Evolutionary conservation across 306 rosid genomes (phyloP).

Genomic region (Quercus cerris): DNA sequence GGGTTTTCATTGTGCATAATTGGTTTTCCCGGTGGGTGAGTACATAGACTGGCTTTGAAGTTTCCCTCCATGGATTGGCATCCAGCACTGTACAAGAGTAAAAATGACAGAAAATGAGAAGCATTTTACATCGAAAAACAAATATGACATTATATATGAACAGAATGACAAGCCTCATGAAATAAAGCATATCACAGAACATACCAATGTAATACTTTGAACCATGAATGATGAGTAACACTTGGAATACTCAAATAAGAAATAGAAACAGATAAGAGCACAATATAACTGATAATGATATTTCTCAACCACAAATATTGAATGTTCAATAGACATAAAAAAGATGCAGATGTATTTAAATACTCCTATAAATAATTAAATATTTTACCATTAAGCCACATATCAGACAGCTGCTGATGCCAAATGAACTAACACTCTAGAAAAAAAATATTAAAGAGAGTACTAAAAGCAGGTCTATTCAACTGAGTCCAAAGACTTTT

Average conservation of each 20-base stretch:
- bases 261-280: neutral
- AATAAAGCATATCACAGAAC: neutral
- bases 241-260: neutral
- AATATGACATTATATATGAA: neutral
- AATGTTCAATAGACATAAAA: neutral
- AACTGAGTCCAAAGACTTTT: neutral
- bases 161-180: neutral
- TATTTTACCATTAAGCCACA: neutral
- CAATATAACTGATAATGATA: neutral
- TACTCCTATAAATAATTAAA: neutral
- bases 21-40: constrained; percentile 85
- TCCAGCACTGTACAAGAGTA: constrained; percentile 60
- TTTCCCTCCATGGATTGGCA: constrained; percentile 90
- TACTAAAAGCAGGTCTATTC: neutral
- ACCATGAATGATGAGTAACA: neutral
- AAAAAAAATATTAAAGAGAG: neutral
- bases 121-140: constrained; percentile 5
- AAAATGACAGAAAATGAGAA: constrained; percentile 2
- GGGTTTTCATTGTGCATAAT: constrained; percentile 92
- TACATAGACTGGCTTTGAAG: constrained; percentile 89
- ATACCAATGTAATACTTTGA: neutral
- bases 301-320: neutral
- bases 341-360: neutral
- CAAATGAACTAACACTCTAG: neutral
- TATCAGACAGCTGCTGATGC: neutral